Conservation (phyloP, 495 filamentous ascomycete species). For the Chaetomium fimeti region DNA sequence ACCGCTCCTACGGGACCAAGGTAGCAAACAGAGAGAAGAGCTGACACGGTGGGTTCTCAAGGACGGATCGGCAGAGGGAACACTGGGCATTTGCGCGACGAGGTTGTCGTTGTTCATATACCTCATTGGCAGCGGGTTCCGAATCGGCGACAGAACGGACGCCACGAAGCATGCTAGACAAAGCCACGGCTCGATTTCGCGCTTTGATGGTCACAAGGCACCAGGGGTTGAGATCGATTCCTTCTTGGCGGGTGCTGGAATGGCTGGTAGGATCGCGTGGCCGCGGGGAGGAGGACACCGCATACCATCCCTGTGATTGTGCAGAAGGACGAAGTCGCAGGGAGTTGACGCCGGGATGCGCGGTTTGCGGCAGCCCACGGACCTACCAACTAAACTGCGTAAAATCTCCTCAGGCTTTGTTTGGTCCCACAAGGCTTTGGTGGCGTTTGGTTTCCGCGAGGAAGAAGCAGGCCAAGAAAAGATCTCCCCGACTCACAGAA, state of each 20-base stretch:
- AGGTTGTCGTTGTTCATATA: constrained; percentile 13
- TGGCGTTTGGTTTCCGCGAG: too few species aligned
- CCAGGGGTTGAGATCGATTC: neutral
- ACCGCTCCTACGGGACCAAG: constrained; percentile 31
- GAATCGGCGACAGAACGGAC: constrained; percentile 13
- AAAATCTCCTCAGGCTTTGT: too few species aligned
- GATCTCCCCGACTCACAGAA: too few species aligned
- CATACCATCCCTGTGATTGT: neutral
- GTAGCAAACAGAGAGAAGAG: neutral
- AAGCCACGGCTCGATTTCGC: neutral
- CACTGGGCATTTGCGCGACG: neutral
- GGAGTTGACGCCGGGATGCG: neutral
- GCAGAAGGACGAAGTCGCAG: neutral
- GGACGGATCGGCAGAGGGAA: constrained; percentile 2
- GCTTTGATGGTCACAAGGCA: constrained; percentile 5
- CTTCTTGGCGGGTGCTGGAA: neutral
- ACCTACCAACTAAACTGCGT: too few species aligned
- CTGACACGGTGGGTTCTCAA: constrained; percentile 2
- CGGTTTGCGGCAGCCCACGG: neutral
- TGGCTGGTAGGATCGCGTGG: neutral
- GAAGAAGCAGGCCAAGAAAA: too few species aligned
- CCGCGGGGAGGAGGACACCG: neutral
- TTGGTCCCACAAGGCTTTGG: too few species aligned
- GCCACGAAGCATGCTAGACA: constrained; percentile 21
- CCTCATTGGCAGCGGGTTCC: constrained; percentile 21